phyloP scores from a whole-genome alignment of 208 protist genomes.

The Leishmania arabica region DNA sequence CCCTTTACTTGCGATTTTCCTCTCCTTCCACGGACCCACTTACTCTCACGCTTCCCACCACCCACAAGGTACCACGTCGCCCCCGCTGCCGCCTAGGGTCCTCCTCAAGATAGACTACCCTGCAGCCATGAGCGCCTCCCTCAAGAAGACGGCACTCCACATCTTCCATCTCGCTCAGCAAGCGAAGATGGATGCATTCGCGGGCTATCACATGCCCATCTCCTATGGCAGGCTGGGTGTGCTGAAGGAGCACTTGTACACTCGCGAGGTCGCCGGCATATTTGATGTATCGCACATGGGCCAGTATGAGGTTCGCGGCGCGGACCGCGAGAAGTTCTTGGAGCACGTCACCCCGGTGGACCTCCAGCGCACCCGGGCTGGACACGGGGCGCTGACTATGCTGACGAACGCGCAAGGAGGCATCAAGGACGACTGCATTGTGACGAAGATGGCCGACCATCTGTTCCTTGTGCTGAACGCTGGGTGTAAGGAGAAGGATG shows the following conservation, averaged over 20 bases:
- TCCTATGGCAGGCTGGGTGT: slow-evolving; percentile 87
- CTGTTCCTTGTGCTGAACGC: slow-evolving; percentile 97
- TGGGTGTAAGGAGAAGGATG: slow-evolving; percentile 95
- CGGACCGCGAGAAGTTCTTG: slow-evolving; percentile 92
- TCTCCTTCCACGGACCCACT: not conserved
- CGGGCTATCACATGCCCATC: slow-evolving; percentile 97
- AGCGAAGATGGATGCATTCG: slow-evolving; percentile 95
- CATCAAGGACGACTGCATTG: slow-evolving; percentile 97
- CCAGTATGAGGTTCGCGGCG: slow-evolving; percentile 90
- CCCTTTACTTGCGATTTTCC: not conserved
- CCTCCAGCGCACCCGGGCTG: slow-evolving; percentile 46
- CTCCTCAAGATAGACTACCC: not conserved
- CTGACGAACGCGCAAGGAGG: slow-evolving; percentile 95
- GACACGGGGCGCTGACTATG: slow-evolving; percentile 80
- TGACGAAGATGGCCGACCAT: slow-evolving; percentile 89
- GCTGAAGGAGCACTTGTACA: slow-evolving; percentile 92
- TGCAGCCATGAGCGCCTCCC: slow-evolving; percentile 37
- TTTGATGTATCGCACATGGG: slow-evolving; percentile 99
- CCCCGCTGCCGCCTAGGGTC: not conserved
- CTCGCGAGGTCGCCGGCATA: slow-evolving; percentile 79
- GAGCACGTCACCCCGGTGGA: slow-evolving; percentile 92
- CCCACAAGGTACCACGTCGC: slow-evolving; percentile 3
- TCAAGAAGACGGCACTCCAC: slow-evolving; percentile 83
- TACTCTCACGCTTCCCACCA: not conserved
- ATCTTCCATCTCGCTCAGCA: slow-evolving; percentile 80